Evolutionary conservation across 2,329 filamentous ascomycete genomes (phyloP).

Genomic region (Aspergillus awamori): DNA sequence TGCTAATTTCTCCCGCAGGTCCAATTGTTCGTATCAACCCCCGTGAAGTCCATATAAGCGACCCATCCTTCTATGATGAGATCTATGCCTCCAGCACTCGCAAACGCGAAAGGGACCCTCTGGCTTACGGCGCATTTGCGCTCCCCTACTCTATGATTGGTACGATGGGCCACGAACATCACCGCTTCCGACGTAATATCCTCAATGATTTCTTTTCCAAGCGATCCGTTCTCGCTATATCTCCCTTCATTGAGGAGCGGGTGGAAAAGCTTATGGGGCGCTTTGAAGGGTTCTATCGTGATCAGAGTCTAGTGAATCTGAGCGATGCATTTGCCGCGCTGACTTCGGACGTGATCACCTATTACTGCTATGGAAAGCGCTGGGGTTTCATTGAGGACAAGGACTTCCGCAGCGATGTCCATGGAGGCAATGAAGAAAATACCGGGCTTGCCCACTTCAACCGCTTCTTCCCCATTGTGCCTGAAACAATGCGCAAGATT

Average conservation of each 20-base stretch:
- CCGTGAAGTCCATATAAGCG: conserved; percentile 11
- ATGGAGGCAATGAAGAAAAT: conserved; percentile 18
- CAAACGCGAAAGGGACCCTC: conserved; percentile 10
- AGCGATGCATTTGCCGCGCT: conserved; percentile 6
- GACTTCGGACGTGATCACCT: conserved; percentile 9
- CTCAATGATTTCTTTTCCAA: conserved; percentile 17
- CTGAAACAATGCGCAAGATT: conserved; percentile 10
- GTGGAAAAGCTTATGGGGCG: conserved; percentile 3
- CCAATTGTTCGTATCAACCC: conserved; percentile 15
- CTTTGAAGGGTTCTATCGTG: not conserved
- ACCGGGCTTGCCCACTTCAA: conserved; percentile 28
- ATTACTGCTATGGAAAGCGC: conserved; percentile 6
- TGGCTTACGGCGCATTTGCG: not conserved
- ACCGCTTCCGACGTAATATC: conserved; percentile 15
- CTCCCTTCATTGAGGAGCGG: conserved; percentile 1
- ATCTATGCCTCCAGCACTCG: conserved; percentile 11
- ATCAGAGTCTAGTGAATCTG: not conserved
- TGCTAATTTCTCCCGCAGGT: conserved; percentile 1
- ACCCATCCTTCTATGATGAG: conserved; percentile 11
- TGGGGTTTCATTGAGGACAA: conserved; percentile 2
- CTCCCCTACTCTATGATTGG: not conserved
- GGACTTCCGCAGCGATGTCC: conserved; percentile 5
- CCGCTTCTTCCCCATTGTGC: conserved; percentile 23
- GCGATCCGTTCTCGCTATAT: conserved; percentile 1
- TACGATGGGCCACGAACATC: conserved; percentile 10